Base-by-base conservation (phyloP, 305 asterid species). In the Solanum hybrid region DNA sequence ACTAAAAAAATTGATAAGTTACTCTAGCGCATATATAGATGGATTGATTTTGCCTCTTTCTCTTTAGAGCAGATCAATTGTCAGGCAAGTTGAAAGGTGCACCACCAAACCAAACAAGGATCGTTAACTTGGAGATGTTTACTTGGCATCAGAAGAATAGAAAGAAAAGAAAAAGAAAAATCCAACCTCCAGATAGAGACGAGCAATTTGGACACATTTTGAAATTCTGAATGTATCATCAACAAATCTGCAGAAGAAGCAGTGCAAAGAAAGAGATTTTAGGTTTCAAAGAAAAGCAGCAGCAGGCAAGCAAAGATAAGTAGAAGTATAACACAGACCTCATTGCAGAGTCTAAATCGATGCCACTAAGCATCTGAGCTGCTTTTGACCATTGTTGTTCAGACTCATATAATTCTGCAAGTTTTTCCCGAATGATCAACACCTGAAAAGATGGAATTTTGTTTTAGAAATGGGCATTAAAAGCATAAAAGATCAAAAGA, bases 321-420 rank as follows among this genome's bases (percentile, higher is more conserved):
- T 82, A 83, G 80, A 46, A 36, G 67, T 71, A 13, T 89, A 88
- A 86, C 13, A 86, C 91, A 90, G 36, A 97, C 99, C 99, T 97
- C 99, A 97, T 96, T 92, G 97, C 99, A 87, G 99, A 97, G 92
- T 97, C 99, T 82, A 97, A 93, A 95, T 97, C 99, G 86, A 97
- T 97, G 94, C 99, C 99, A 31, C 99, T 97, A 74, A 97, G 98
- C 98, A 97, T 97, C 93, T 96, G 98, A n/a, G 99, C 99, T 89
- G 99, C 98, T 93, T 94, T 96, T 78, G 99, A 97, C 99, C 99
- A 97, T 86, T 94, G 94, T 84, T 97, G 98, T 91, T 97, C 98
- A 18, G 98, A 97, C 93, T 97, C 99, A 88, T 97, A 97, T 83
- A 97, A 87, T 87, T 94, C 98, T 8, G 99, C 99, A 80, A 97